A percentile compares a stretch with the other conserved stretches of the same genome.
Conservation (phyloP, 768 basidiomycete species). For the Panaeolus cyanescens region DNA sequence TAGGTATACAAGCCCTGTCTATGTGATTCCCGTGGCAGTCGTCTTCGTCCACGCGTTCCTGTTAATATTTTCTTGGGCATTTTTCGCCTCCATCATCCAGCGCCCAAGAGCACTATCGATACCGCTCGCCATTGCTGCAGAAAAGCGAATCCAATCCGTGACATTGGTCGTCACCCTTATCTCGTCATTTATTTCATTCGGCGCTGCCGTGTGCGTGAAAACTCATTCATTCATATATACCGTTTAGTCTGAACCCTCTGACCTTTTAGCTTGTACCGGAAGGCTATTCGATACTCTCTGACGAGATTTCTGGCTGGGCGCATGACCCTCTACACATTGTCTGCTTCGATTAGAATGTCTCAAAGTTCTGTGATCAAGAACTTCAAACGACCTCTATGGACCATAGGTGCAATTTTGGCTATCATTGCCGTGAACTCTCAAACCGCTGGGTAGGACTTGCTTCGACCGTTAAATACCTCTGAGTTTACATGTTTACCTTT, state of each 20-base stretch:
- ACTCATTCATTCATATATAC: neutral
- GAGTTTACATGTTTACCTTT: neutral
- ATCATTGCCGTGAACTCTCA: conserved; percentile 15
- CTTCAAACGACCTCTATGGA: conserved; percentile 16
- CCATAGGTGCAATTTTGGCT: conserved; percentile 14
- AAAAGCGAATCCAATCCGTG: conserved; percentile 14
- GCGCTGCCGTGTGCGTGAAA: conserved; percentile 15
- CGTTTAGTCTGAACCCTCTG: no score
- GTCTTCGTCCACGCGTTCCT: conserved; percentile 10
- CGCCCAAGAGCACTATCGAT: conserved; percentile 14
- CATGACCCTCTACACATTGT: conserved; percentile 17
- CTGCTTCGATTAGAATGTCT: conserved; percentile 14
- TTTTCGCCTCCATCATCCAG: conserved; percentile 14
- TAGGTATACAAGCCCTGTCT: neutral
- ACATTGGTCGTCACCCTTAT: conserved; percentile 18
- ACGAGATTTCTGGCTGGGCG: conserved; percentile 12
- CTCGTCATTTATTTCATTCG: conserved; percentile 12
- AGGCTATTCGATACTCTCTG: conserved; percentile 18
- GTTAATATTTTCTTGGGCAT: conserved; percentile 16
- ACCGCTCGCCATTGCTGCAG: conserved; percentile 10
- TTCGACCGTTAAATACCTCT: neutral
- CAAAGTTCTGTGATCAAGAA: conserved; percentile 15
- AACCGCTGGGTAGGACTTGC: conserved; percentile 15
- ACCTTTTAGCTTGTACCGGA: conserved; percentile 13
- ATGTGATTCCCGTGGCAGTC: conserved; percentile 7